These are phyloP conservation scores for Gnomoniopsis sp. DNA, from an alignment of 2,329 filamentous ascomycete genomes.

Conservation along the genomic window DNA sequence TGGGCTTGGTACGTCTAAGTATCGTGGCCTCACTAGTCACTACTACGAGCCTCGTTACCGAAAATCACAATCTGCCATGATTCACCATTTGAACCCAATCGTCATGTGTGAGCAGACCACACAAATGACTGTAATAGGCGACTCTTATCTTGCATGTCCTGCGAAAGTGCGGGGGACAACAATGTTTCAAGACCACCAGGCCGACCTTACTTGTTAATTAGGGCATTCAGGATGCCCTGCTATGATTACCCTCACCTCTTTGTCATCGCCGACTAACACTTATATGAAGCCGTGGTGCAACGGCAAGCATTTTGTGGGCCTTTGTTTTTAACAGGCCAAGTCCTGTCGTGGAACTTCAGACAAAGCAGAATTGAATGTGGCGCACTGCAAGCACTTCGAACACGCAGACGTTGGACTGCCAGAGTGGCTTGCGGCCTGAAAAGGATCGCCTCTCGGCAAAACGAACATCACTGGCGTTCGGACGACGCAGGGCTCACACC, in stretches of 20 bases:
- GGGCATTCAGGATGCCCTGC: constrained; percentile 1
- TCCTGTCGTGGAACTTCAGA: too few relatives aligned
- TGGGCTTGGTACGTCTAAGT: too few relatives aligned
- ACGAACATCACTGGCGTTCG: background rate
- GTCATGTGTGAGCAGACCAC: too few relatives aligned
- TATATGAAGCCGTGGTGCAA: background rate
- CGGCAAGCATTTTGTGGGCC: background rate
- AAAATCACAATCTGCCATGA: too few relatives aligned
- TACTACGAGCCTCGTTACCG: too few relatives aligned
- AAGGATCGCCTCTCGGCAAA: background rate
- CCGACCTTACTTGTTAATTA: background rate
- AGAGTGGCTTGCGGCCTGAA: background rate
- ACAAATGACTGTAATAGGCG: too few relatives aligned
- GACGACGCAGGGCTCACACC: background rate
- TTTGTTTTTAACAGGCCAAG: too few relatives aligned
- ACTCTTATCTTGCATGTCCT: background rate
- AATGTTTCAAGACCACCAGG: constrained; percentile 7
- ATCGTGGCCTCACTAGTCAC: too few relatives aligned
- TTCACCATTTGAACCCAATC: too few relatives aligned
- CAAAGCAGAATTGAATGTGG: too few relatives aligned
- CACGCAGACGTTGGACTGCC: background rate
- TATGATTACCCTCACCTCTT: background rate
- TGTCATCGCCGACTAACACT: background rate
- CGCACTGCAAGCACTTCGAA: too few relatives aligned
- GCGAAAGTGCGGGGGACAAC: constrained; percentile 3